Evolutionary conservation across 345 rosid genomes (phyloP), one percentile per base, ranked within the genome.

Genomic region (Nasturtium officinale): DNA sequence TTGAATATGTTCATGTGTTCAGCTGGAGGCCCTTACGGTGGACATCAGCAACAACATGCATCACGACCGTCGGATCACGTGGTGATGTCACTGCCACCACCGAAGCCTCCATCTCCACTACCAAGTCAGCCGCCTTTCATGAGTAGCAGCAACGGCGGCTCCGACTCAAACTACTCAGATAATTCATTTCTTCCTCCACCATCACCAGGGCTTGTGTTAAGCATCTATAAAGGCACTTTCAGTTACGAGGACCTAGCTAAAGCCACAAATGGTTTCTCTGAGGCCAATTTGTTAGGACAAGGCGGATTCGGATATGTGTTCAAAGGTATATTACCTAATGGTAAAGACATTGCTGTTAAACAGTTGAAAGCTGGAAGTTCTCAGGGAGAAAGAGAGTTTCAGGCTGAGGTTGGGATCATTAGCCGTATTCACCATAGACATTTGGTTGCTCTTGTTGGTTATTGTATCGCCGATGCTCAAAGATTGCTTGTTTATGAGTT

Each of bases 401-500:
- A 82, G 29, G 89, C 87, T 2, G 96, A 89, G 77, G 82, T 89
- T 11, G 87, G 83, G 77, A 89, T 83, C 68, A 84, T 87, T 61
- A 83, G 90, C 61, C 78, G 92, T 6, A 86, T 89, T 15, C 96
- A 85, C 73, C 96, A 89, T 18, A 82, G 29, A 55, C 86, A 87
- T 81, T 85, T 89, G 48, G 92, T 89, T 57, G 79, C 87, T 7
- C 71, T 89, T 80, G 88, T 89, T 21, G 96, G 96, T 21, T 87
- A 84, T 80, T 87, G 92, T 76, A 82, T 77, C 3, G 74, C 81
- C 0, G 89, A 81, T 20, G 32, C 76, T 29, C 78, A 84, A 62
- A 82, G 90, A 60, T 46, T 89, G 81, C 92, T 89, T 62, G 87
- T 86, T 35, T 89, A 89, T 58, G 96, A 89, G 81, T 87, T 87